Evolutionary conservation across 2,329 filamentous ascomycete genomes (phyloP), one percentile per base, ranked within the genome.

Genomic region (Venturia oleaginea): DNA sequence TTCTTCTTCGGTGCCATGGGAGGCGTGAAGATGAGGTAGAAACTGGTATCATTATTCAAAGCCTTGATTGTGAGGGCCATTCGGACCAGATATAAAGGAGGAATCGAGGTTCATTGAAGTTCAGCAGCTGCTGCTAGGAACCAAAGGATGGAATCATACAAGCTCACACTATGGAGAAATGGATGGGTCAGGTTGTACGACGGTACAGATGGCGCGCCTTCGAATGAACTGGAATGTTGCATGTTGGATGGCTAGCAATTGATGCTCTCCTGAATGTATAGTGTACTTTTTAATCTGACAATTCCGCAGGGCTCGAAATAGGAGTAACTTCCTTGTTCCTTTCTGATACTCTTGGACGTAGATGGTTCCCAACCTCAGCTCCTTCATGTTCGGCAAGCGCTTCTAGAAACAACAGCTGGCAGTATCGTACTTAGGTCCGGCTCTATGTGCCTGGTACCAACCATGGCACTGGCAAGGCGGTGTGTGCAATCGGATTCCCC

Each of bases 21-120:
- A 38, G 84, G 83, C 64, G 82, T 78, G 70, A 89, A 87, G 34
- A 82, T 83, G 55, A 89, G 78, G 42, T 88, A 79, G 71, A 89
- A 88, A 3, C 84, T 85, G 42, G 84, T 81, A 71, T 88, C 86
- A 61, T 79, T 81, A 71, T 88, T 88, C 64, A 89, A 78, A 65
- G 86, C 82, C 73, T 84, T 84, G 67, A 89, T 76, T 2, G 81
- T 83, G 69, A 89, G 75, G 42, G 86, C 82, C 86, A 89, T 89
- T 13, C 22, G 38, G 46, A 64, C 43, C 51, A 57, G 51, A 34
- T 34, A 37, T 34, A 15, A 57, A 57, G 1, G 30, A n/a, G 5
- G 51, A 19, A 10, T 34, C 4, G 3, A 37, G 51, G 51, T 37
- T 57, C 51, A 34, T 34, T 34, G 30, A 57, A 22, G 51, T 3